Base-by-base conservation (phyloP, 2,329 filamentous ascomycete genomes). In the Hypoxylon sp. region DNA sequence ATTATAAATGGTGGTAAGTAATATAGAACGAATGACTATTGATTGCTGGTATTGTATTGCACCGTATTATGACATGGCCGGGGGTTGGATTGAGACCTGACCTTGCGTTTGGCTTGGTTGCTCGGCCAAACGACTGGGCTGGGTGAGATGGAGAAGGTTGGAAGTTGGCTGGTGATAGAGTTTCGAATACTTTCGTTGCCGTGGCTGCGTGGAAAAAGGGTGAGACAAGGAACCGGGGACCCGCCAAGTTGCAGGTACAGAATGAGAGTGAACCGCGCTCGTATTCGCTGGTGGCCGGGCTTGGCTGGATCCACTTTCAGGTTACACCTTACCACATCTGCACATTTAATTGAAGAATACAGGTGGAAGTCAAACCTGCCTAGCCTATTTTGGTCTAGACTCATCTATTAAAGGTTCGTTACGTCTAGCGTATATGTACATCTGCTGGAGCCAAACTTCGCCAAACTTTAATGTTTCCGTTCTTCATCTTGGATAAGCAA, bases 1-100 rank as follows among this genome's bases (percentile, higher is more conserved):
- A 69, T 59, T 64, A 64, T 56, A 63, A 64, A 53, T 36, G 28
- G 51, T 59, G 62, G 55, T 60, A 59, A 43, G 28, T 51, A 57
- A 36, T 46, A 7, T 57, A 38, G 60, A 67, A 67, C 67, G 67
- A 67, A 64, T 64, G 63, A 69, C 63, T 66, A 59, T 60, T 63
- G 23, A 19, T 46, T 51, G 55, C 38, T 10, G 17, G 38, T 43
- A 48, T 41, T 41, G 50, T 58, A 60, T 38, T 11, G 50, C 46
- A 28, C 23, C 46, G 49, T 25, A 46, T 55, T 70, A 70, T 67
- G 64, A 65, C 64, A 70, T 67, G 60, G 53, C 49, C 60, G 57
- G 51, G 51, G 50, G 41, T 11, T 41, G 43, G 32, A 25, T 53
- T 32, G 19, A 21, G 19, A 21, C 28, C 30, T 49, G 53, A 52